Base-by-base conservation (phyloP, 768 basidiomycete genomes). In the Suillus lakei region DNA sequence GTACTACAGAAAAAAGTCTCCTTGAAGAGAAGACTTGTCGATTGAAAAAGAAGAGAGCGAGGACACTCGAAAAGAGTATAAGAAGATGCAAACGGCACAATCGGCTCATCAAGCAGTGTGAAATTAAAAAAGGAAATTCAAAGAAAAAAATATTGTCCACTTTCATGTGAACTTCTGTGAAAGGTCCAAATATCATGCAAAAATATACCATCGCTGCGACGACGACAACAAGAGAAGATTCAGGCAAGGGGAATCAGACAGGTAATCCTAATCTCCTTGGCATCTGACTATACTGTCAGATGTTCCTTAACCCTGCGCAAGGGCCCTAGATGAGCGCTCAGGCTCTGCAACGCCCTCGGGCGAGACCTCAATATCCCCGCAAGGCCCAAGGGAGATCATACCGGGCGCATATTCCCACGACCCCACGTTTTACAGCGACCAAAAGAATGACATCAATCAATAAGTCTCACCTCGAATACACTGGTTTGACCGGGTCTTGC, bases 391-490 rank as follows among this genome's bases (percentile, higher is more conserved):
- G 46, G 13, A 60, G 16, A 53, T 64, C 64, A 43, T 61, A 38
- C 34, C 43, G 41, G 64, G 67, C 64, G 64, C 60, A 18, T 6
- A 64, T 74, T 81, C 79, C 70, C 79, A 80, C 79, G 79, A 69
- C 72, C 72, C 80, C 79, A 80, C 80, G 79, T 80, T 81, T 79
- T 72, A 70, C 80, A 71, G 68, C 65, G 79, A 72, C 71, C 60
- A 77, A 63, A 65, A 62, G 36, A 39, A 68, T 78, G 72, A 74
- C 71, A 77, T 77, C 73, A 55, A 67, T 65, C n/a, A 50, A 60
- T 43, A 41, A 51, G 48, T 16, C 67, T 48, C 48, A 15, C 76
- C 75, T 76, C 70, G 26, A 58, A 28, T 36, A 73, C 75, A 62
- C 61, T 73, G 7, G 50, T 53, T 32, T 30, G 51, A 53, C 18